Base-by-base conservation (phyloP, 2,329 filamentous ascomycete species). In the Stagonosporopsis tanaceti region DNA sequence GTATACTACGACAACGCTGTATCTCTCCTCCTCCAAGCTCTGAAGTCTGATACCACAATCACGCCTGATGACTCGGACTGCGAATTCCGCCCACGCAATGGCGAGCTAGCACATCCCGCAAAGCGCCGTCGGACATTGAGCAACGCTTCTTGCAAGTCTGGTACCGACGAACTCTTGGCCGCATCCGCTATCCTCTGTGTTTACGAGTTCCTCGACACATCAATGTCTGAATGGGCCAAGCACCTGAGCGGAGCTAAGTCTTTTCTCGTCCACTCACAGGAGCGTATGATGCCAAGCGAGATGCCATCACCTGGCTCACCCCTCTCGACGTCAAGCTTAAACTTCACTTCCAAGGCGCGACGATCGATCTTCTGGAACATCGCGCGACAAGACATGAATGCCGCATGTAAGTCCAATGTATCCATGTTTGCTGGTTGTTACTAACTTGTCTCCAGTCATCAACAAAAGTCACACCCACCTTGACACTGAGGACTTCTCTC, bases 181-280 rank as follows among this genome's bases (percentile, higher is more conserved):
- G 86, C 87, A 2, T 87, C 87, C 2, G 86, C 87, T 0, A 89
- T 90, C 14, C 73, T 90, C 1, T 89, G 86, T 57, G 84, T 87
- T 0, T 89, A 89, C 67, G 87, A 90, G 61, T 86, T 89, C 57
- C 77, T 89, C n/a, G 86, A 89, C 69, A 84, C 85, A 1, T 87
- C 85, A 1, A 84, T 83, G 2, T 80, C 81, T 0, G 86, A 87
- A 20, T 90, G 87, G 87, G 82, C 83, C 30, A 80, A 85, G 4
- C 88, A 90, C 75, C 75, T 90, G 6, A 88, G 85, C 62, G 87
- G 87, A 0, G 84, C 88, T 0, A 89, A 89, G 61, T 85, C 85
- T 0, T 77, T 89, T 20, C 80, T 89, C 50, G 85, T 82, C 40
- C 77, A 84, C 51, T 80, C 81, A 4, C 82, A 84, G 59, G 82